Percentiles rank a stretch among this genome's conserved stretches.
Conservation (phyloP, 495 filamentous ascomycete genomes). For the Parmelia sp. region DNA sequence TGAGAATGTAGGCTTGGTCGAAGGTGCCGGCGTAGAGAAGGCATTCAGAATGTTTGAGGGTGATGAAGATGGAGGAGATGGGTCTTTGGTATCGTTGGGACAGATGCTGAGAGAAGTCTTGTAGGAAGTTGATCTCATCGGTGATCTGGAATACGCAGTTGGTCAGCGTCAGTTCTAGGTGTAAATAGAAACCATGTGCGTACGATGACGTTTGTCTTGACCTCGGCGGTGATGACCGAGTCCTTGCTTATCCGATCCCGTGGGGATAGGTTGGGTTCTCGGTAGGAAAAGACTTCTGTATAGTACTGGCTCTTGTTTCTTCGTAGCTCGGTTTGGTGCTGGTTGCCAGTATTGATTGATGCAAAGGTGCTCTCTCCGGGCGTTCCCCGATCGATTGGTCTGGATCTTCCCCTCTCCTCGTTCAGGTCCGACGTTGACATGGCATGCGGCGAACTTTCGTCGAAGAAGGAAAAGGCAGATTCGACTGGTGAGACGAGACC, state of each 20-base stretch:
- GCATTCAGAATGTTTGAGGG: conserved; percentile 65
- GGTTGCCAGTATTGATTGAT: conserved; percentile 5
- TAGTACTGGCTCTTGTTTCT: conserved; percentile 49
- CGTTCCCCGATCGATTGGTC: conserved; percentile 14
- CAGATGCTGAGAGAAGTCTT: conserved; percentile 60
- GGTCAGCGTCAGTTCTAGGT: neutral
- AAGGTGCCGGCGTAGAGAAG: conserved; percentile 67
- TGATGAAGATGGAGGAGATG: conserved; percentile 64
- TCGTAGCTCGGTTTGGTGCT: conserved; percentile 27
- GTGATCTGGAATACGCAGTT: conserved; percentile 30
- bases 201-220: conserved; percentile 81
- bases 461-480: conserved; percentile 25
- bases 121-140: conserved; percentile 51
- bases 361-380: conserved; percentile 14
- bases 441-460: conserved; percentile 14
- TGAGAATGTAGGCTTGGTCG: conserved; percentile 74
- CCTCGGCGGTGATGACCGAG: conserved; percentile 68
- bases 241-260: conserved; percentile 56
- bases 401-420: conserved; percentile 18
- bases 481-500: conserved; percentile 25
- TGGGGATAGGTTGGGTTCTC: conserved; percentile 45
- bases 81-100: conserved; percentile 67
- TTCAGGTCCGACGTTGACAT: conserved; percentile 19
- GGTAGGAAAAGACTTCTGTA: conserved; percentile 52
- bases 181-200: conserved; percentile 27